Evolutionary conservation across 805 yeast species (phyloP).

Genomic region (Ogataea sp.): DNA sequence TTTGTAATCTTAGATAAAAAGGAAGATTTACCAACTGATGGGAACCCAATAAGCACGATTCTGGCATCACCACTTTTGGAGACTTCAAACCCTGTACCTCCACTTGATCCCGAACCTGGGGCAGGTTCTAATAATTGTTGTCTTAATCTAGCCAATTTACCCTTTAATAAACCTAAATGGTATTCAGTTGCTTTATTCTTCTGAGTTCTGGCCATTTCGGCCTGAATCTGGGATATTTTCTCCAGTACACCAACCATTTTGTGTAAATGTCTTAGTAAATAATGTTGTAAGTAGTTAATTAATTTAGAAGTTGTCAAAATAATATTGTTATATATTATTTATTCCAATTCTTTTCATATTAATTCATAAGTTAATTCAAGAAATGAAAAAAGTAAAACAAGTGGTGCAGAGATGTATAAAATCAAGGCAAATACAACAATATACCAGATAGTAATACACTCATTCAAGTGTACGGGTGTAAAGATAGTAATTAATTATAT

Average conservation of each 20-base stretch:
- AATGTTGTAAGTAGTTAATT: neutral
- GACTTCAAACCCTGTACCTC: constrained; percentile 87
- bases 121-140: constrained; percentile 89
- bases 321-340: too few species aligned
- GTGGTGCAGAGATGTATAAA: too few species aligned
- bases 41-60: constrained; percentile 91
- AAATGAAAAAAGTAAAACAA: too few species aligned
- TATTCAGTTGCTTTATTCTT: constrained; percentile 98
- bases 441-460: too few species aligned
- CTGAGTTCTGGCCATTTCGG: constrained; percentile 90
- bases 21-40: constrained; percentile 96
- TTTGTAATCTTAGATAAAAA: constrained; percentile 83
- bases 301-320: neutral
- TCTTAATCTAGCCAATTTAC: constrained; percentile 87
- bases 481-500: too few species aligned
- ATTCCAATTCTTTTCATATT: too few species aligned
- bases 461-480: too few species aligned
- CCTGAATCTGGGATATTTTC: constrained; percentile 82
- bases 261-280: neutral
- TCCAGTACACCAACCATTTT: constrained; percentile 36
- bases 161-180: constrained; percentile 89
- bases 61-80: constrained; percentile 95
- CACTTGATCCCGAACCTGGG: constrained; percentile 51
- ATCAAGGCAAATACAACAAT: too few species aligned
- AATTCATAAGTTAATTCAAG: too few species aligned